Evolutionary conservation across 2,329 filamentous ascomycete species (phyloP).

Genomic region (Zymoseptoria ardabiliae): DNA sequence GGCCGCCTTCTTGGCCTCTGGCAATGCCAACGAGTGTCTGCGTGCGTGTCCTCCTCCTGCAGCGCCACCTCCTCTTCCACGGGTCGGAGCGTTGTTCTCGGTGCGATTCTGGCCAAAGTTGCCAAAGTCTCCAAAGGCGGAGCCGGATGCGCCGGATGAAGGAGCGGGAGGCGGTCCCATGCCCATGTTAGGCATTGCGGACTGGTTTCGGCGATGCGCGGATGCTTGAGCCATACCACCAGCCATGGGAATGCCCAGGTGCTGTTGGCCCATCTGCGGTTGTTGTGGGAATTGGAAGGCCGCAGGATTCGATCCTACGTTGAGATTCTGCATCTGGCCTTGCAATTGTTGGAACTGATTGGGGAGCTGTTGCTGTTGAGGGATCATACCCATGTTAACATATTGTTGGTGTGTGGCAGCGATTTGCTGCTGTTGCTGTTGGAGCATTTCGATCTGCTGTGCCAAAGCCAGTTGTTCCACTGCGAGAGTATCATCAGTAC

Average conservation of each 20-base stretch:
- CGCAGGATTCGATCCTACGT: conserved; percentile 48
- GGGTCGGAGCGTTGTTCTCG: conserved; percentile 59
- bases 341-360: conserved; percentile 73
- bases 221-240: conserved; percentile 64
- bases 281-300: conserved; percentile 82
- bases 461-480: conserved; percentile 97
- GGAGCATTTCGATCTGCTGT: conserved; percentile 94
- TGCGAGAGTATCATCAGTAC: conserved; percentile 39
- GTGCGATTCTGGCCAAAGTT: conserved; percentile 39
- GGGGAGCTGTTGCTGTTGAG: conserved; percentile 71
- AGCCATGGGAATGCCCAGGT: conserved; percentile 64
- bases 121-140: conserved; percentile 71
- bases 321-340: conserved; percentile 68
- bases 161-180: conserved; percentile 76
- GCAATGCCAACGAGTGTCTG: conserved; percentile 86
- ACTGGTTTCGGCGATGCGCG: conserved; percentile 95
- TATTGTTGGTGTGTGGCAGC: conserved; percentile 95
- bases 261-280: conserved; percentile 50
- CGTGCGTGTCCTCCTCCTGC: conserved; percentile 75
- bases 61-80: conserved; percentile 64
- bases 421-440: conserved; percentile 97
- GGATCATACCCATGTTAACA: conserved; percentile 93
- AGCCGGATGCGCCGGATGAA: conserved; percentile 74
- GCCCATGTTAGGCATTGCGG: conserved; percentile 84
- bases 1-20: conserved; percentile 95